Conservation (phyloP, 441 rosid genomes). For the Viola pubescens region DNA sequence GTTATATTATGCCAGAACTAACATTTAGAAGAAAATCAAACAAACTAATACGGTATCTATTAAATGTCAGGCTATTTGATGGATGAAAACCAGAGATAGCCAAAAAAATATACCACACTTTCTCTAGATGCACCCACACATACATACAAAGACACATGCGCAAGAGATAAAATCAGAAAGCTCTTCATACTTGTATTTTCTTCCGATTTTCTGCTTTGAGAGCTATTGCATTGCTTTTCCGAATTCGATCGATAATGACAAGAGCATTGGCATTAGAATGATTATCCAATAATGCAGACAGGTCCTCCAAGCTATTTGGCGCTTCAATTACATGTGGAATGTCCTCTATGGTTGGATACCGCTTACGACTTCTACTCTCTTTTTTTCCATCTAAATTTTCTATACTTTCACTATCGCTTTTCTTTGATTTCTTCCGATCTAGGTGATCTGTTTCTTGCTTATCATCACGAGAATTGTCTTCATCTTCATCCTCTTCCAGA, state of each 20-base stretch:
- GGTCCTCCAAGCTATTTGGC: slow-evolving; percentile 66
- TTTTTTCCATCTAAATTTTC: slow-evolving; percentile 21
- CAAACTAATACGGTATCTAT: too few relatives aligned
- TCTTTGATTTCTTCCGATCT: slow-evolving; percentile 30
- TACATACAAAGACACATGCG: background rate
- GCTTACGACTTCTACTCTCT: slow-evolving; percentile 21
- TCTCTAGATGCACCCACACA: background rate
- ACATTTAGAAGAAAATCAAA: too few relatives aligned
- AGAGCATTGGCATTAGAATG: slow-evolving; percentile 46
- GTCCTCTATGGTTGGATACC: slow-evolving; percentile 28
- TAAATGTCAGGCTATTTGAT: too few relatives aligned
- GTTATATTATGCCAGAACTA: too few relatives aligned
- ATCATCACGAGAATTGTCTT: slow-evolving; percentile 14
- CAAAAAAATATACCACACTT: too few relatives aligned
- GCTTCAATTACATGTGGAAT: slow-evolving; percentile 74
- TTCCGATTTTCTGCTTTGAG: slow-evolving; percentile 86
- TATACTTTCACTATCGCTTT: slow-evolving; percentile 16
- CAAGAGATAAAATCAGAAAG: background rate
- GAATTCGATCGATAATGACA: slow-evolving; percentile 51
- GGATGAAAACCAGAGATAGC: too few relatives aligned
- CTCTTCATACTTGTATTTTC: slow-evolving; percentile 78
- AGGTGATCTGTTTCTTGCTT: slow-evolving; percentile 23
- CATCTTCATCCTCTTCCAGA: background rate
- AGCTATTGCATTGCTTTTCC: slow-evolving; percentile 54
- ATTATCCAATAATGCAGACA: slow-evolving; percentile 41